phyloP scores from a whole-genome alignment of 768 basidiomycete species.

The Lentinula sp. region DNA sequence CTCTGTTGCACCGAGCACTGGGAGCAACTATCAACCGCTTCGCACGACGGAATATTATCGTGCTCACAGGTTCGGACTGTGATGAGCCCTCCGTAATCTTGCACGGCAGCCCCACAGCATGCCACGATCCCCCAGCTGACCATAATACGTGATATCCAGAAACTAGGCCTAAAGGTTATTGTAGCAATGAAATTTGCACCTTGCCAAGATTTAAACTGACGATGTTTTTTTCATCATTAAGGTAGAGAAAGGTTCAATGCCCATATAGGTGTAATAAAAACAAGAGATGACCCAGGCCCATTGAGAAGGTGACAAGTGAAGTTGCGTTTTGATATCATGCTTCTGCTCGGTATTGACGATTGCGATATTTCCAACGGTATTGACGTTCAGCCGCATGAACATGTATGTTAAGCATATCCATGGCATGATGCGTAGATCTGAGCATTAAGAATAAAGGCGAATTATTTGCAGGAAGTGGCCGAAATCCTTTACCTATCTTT shows the following conservation, averaged over 20 bases:
- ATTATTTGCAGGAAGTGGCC: neutral
- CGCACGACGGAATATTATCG: neutral
- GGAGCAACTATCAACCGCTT: neutral
- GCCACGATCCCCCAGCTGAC: slow-evolving; percentile 6
- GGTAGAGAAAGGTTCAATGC: slow-evolving; percentile 1
- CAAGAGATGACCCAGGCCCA: slow-evolving; percentile 4
- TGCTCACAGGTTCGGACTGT: neutral
- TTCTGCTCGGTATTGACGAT: slow-evolving; percentile 4
- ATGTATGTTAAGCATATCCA: slow-evolving; percentile 5
- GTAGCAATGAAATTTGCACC: neutral
- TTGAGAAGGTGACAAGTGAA: neutral
- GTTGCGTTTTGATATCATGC: slow-evolving; percentile 4
- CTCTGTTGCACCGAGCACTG: slow-evolving; percentile 1
- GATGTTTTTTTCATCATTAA: slow-evolving; percentile 5
- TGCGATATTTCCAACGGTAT: slow-evolving; percentile 1
- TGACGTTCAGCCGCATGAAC: slow-evolving; percentile 5
- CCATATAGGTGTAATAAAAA: slow-evolving; percentile 1
- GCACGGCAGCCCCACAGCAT: slow-evolving; percentile 2
- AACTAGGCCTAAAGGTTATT: neutral
- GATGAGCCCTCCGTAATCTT: neutral
- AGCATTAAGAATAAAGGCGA: neutral
- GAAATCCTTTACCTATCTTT: neutral
- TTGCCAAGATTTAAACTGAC: neutral
- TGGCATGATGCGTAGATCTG: slow-evolving; percentile 3
- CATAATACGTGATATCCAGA: slow-evolving; percentile 5